Evolutionary conservation across 164 flowering plant species (phyloP).

Genomic region (Liriodendron chinense): DNA sequence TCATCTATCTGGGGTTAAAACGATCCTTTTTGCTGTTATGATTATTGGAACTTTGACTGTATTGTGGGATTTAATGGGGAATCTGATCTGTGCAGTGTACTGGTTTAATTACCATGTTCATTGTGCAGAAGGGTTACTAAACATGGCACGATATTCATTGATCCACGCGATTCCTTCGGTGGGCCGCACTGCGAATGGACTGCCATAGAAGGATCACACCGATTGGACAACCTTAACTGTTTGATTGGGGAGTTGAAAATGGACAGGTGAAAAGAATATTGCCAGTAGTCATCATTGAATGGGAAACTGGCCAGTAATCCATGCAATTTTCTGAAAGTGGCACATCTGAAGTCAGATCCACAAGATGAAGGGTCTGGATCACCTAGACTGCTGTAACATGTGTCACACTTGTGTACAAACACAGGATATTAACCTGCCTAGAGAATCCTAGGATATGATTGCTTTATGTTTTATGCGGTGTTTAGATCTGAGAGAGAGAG

Average conservation of each 20-base stretch:
- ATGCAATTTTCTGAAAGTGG: not conserved
- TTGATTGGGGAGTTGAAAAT: not conserved
- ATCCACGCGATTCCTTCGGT: no score
- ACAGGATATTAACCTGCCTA: no score
- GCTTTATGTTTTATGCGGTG: no score
- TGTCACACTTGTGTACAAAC: not conserved
- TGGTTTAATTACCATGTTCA: no score
- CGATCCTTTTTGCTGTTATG: not conserved
- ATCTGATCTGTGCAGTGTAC: not conserved
- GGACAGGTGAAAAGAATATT: not conserved
- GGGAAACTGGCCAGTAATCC: not conserved
- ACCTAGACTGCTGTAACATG: not conserved
- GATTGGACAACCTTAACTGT: no score
- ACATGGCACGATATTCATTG: no score
- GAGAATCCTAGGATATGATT: not conserved
- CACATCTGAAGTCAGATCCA: not conserved
- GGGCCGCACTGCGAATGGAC: no score
- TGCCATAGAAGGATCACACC: no score
- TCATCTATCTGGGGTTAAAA: not conserved
- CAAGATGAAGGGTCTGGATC: not conserved
- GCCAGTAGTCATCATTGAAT: not conserved
- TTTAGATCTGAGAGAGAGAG: no score
- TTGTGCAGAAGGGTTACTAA: no score
- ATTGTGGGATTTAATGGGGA: not conserved
- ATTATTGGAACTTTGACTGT: constrained; percentile 1